Evolutionary conservation across 163 green algal species (phyloP).

Genomic region (Scenedesmus sp.): DNA sequence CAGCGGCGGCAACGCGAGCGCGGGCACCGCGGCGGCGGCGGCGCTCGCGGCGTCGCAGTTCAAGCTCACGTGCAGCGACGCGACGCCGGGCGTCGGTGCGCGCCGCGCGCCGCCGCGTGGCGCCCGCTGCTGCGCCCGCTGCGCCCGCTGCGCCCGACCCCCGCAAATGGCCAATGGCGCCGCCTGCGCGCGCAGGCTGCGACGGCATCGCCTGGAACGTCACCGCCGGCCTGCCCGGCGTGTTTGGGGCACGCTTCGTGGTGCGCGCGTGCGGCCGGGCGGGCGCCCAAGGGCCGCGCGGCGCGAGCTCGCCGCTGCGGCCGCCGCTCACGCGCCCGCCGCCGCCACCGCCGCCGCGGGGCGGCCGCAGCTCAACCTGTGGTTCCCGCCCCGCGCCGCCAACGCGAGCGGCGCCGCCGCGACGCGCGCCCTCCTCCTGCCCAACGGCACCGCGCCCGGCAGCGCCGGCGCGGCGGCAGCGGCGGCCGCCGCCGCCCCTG

Average conservation of each 20-base stretch:
- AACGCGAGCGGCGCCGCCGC: not conserved
- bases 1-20: not conserved
- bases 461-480: no score
- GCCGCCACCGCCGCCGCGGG: no score
- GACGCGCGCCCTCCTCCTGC: slow-evolving; percentile 18
- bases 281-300: no score
- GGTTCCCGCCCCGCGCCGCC: slow-evolving; percentile 7
- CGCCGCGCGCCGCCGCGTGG: no score
- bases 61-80: slow-evolving; percentile 38
- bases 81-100: slow-evolving; percentile 27
- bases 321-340: no score
- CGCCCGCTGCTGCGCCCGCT: no score
- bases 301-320: no score
- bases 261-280: no score
- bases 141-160: no score
- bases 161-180: not conserved
- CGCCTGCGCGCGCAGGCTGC: slow-evolving; percentile 17
- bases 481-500: no score
- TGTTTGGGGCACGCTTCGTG: slow-evolving; percentile 32
- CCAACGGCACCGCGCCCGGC: not conserved
- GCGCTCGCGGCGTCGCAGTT: slow-evolving; percentile 31
- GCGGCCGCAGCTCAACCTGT: slow-evolving; percentile 48
- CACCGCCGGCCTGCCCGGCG: slow-evolving; percentile 6
- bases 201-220: slow-evolving; percentile 31
- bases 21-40: not conserved